phyloP scores from a whole-genome alignment of 2,329 filamentous ascomycete genomes.

The Fusarium algeriense region DNA sequence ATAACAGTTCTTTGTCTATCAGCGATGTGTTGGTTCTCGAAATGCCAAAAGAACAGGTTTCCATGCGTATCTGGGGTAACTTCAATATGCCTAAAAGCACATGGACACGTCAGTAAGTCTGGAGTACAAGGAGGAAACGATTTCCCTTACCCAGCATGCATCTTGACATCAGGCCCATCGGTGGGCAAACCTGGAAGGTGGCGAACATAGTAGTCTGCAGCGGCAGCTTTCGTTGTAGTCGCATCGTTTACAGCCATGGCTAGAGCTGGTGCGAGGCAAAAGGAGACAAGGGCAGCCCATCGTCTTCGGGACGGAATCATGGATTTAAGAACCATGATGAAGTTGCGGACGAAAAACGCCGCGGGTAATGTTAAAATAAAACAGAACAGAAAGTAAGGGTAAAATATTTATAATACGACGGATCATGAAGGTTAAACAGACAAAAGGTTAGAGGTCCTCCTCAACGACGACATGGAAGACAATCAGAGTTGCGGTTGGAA shows the following conservation, averaged over 20 bases:
- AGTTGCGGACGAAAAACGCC: constrained; percentile 36
- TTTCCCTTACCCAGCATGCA: constrained; percentile 91
- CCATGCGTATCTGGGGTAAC: constrained; percentile 86
- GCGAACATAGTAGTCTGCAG: constrained; percentile 89
- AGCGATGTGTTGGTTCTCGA: constrained; percentile 93
- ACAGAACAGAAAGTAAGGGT: constrained; percentile 19
- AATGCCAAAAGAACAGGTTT: constrained; percentile 99
- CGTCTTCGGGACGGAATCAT: constrained; percentile 43
- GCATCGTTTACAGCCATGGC: constrained; percentile 45
- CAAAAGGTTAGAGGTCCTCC: constrained; percentile 4
- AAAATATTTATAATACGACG: constrained; percentile 17
- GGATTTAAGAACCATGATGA: constrained; percentile 45
- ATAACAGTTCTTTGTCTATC: constrained; percentile 91
- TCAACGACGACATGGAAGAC: constrained; percentile 19
- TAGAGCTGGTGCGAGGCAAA: constrained; percentile 59
- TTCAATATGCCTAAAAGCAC: constrained; percentile 81
- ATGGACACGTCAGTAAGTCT: constrained; percentile 41
- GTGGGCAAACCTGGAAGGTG: constrained; percentile 86
- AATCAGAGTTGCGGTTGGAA: constrained; percentile 35
- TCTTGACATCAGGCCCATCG: constrained; percentile 81
- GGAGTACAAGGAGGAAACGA: constrained; percentile 3
- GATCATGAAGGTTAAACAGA: constrained; percentile 9
- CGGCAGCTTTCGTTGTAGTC: constrained; percentile 47
- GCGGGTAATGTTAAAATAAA: constrained; percentile 16
- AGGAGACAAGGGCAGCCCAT: constrained; percentile 51